Base-by-base conservation (phyloP, 78 protist species). In the Monosiga brevicollis region DNA sequence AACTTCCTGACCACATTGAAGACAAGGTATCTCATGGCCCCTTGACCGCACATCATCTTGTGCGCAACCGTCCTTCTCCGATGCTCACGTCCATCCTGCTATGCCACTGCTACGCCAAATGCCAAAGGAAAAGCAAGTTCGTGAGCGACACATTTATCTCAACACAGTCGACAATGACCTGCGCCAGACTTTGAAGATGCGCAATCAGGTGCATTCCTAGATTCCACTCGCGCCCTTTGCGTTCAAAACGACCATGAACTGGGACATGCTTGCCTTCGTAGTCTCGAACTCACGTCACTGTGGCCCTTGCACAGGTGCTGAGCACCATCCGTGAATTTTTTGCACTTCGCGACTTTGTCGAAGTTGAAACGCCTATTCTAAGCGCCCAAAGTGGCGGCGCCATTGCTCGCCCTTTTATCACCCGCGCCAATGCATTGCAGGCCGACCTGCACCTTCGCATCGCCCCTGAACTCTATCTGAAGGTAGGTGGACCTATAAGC, bases 391-490 rank as follows among this genome's bases (percentile, higher is more conserved):
- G 96, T 1, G 99, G 99, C 62, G 99, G 99, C 55, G 99, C 99
- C 29, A 82, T 96, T 1, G 99, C 99, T 41, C 88, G 90, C 34
- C 99, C 99, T 32, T 98, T 98, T 87, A 71, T 81, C 75, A 97
- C 99, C 25, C 89, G 94, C 84, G 98, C 96, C 93, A 95, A 95
- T 83, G 93, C 92, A 38, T 86, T 96, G 62, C 62, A 91, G 84
- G 80, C 80, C 84, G 87, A 90, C 35, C 29, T 95, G 73, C 95
- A 88, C 85, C 85, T 98, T 93, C 93, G 99, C 75, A 91, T 98
- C 71, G 99, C 99, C 15, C 99, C 99, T 42, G 99, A 98, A 91
- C 96, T 98, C 81, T 97, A 87, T 91, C 94, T 98, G 43, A 98
- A 98, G n/a, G n/a, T n/a, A n/a, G n/a, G n/a, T n/a, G n/a, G n/a